A percentile compares a stretch with the other conserved stretches of the same genome.
Evolutionary conservation across 345 rosid species (phyloP).

Genomic region (Camelina sativa): DNA sequence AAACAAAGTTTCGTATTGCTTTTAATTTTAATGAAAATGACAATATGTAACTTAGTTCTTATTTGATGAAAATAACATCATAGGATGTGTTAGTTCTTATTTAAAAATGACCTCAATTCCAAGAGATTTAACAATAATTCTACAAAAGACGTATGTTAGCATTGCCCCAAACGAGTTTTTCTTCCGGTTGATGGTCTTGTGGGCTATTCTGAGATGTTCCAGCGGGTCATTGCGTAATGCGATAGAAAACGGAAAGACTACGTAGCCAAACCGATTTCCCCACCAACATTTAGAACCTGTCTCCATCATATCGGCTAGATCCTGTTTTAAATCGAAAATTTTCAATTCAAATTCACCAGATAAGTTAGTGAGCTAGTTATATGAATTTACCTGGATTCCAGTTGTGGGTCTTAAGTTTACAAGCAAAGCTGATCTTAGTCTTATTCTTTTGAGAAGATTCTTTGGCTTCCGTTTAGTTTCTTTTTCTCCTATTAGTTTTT

Average conservation of each 20-base stretch:
- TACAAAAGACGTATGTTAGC: neutral
- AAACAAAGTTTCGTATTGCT: neutral
- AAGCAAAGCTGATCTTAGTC: conserved; percentile 49
- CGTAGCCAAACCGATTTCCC: conserved; percentile 57
- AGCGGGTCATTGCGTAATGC: conserved; percentile 47
- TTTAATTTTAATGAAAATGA: neutral
- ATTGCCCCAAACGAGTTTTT: conserved; percentile 55
- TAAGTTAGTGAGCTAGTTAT: neutral
- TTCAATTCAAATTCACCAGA: neutral
- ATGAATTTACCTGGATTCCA: conserved; percentile 51
- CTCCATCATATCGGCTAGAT: conserved; percentile 54
- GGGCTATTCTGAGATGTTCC: conserved; percentile 49
- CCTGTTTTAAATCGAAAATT: conserved; percentile 22
- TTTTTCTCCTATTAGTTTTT: conserved; percentile 7
- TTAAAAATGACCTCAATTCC: conserved; percentile 47
- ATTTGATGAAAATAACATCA: neutral
- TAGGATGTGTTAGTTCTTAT: neutral
- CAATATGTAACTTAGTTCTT: neutral
- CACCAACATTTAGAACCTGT: conserved; percentile 46
- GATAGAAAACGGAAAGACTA: conserved; percentile 51
- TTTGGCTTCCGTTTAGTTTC: conserved; percentile 12
- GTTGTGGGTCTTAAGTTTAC: conserved; percentile 52
- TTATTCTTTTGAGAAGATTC: conserved; percentile 38
- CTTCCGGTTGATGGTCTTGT: conserved; percentile 48
- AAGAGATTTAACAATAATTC: conserved; percentile 37